These are phyloP conservation scores for Cystoisospora suis DNA, from an alignment of 169 alveolate genomes.

Conservation along the genomic window DNA sequence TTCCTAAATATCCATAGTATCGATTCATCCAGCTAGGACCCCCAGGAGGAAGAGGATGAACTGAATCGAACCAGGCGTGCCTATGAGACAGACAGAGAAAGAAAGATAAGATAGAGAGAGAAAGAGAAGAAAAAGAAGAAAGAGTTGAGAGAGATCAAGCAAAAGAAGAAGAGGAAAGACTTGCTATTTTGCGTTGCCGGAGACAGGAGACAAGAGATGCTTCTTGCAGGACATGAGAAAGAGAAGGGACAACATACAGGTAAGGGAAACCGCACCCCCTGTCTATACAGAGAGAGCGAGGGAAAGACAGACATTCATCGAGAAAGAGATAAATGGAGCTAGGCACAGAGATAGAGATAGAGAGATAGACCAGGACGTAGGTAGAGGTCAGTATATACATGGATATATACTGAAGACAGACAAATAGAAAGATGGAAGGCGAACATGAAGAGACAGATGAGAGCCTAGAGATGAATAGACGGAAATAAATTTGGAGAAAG, in stretches of 20 bases:
- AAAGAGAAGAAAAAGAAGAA: not conserved
- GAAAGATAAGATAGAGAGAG: not conserved
- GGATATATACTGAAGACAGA: not conserved
- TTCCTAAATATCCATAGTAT: too few species aligned
- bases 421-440: not conserved
- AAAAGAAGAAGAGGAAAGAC: too few species aligned
- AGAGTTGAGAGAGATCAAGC: not conserved
- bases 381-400: not conserved
- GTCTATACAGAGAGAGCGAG: not conserved
- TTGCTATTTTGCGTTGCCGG: too few species aligned
- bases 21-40: conserved; percentile 22
- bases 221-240: not conserved
- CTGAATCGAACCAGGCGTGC: not conserved
- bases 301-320: not conserved
- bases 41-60: not conserved
- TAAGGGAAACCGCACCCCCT: not conserved
- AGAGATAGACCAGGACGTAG: too few species aligned
- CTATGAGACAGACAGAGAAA: not conserved
- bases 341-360: too few species aligned
- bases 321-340: not conserved
- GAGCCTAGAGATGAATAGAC: not conserved
- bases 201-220: not conserved
- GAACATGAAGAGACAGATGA: not conserved
- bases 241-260: not conserved
- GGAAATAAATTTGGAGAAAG: not conserved